Conservation (phyloP, 352 stramenopile species). For the Phytophthora pluvialis region DNA sequence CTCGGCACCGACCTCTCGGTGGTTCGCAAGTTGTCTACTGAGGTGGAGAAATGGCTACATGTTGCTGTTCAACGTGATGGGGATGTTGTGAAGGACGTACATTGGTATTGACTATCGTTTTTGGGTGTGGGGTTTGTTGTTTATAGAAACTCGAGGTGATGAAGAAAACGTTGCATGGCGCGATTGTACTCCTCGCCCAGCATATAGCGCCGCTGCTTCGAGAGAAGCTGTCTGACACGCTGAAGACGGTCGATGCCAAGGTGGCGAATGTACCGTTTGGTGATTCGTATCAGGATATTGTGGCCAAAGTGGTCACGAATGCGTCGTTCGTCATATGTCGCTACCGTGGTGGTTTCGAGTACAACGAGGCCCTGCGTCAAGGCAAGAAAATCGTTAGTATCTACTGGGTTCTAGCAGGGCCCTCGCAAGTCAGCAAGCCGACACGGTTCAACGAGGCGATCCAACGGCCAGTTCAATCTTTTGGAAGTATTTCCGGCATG, state of each 20-base stretch:
- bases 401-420: constrained; percentile 77
- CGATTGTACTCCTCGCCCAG: constrained; percentile 77
- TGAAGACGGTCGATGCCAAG: constrained; percentile 77
- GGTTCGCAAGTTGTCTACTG: constrained; percentile 50
- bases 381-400: constrained; percentile 80
- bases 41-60: constrained; percentile 33
- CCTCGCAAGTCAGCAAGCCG: constrained; percentile 42
- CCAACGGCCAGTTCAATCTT: constrained; percentile 61
- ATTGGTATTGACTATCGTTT: constrained; percentile 5
- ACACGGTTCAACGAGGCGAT: constrained; percentile 55
- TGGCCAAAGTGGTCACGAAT: constrained; percentile 79
- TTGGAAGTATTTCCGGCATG: constrained; percentile 80
- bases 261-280: constrained; percentile 79
- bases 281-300: constrained; percentile 77
- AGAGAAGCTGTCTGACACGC: constrained; percentile 65
- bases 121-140: constrained; percentile 1
- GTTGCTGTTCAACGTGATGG: neutral
- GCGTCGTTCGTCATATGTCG: constrained; percentile 84
- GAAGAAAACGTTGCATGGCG: constrained; percentile 55
- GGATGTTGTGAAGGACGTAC: neutral
- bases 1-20: constrained; percentile 54
- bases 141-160: constrained; percentile 58
- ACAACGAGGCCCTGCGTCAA: constrained; percentile 74
- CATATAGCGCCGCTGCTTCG: constrained; percentile 74
- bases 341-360: constrained; percentile 83